Evolutionary conservation across 2,329 filamentous ascomycete genomes (phyloP).

Genomic region (Arthroderma sp.): DNA sequence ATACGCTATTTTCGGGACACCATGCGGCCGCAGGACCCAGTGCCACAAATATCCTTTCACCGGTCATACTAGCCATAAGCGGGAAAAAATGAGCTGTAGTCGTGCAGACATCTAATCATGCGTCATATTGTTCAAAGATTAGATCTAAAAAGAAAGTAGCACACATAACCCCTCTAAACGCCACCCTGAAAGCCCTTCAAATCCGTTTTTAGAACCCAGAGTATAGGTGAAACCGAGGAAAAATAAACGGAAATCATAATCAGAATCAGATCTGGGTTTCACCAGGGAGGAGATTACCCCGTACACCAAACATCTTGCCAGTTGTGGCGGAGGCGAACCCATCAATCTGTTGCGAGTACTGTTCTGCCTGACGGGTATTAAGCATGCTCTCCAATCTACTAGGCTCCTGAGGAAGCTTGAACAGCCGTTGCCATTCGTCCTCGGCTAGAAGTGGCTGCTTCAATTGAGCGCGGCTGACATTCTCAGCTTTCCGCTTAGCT

Average conservation of each 20-base stretch:
- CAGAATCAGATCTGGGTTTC: conserved; percentile 26
- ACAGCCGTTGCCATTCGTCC: conserved; percentile 95
- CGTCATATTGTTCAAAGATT: too few relatives aligned
- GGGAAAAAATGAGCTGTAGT: too few relatives aligned
- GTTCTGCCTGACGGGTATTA: conserved; percentile 90
- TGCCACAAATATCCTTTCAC: too few relatives aligned
- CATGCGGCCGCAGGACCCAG: too few relatives aligned
- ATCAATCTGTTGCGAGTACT: conserved; percentile 95
- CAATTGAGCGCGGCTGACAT: conserved; percentile 65
- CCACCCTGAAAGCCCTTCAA: too few relatives aligned
- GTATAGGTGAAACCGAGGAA: not conserved
- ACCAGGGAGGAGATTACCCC: conserved; percentile 52
- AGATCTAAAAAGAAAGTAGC: too few relatives aligned
- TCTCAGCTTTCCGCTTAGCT: conserved; percentile 91
- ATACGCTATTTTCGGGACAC: too few relatives aligned
- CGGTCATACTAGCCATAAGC: too few relatives aligned
- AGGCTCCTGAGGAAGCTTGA: conserved; percentile 94
- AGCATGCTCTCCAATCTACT: conserved; percentile 86
- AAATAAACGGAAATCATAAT: conserved; percentile 3
- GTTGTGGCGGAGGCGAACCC: conserved; percentile 84
- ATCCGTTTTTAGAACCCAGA: not conserved
- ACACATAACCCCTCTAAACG: too few relatives aligned
- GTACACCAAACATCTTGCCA: conserved; percentile 96
- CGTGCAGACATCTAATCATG: too few relatives aligned
- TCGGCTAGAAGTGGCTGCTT: conserved; percentile 85